Evolutionary conservation across 2,329 filamentous ascomycete genomes (phyloP), one percentile per base, ranked within the genome.

Genomic region (Nectriaceae sp.): DNA sequence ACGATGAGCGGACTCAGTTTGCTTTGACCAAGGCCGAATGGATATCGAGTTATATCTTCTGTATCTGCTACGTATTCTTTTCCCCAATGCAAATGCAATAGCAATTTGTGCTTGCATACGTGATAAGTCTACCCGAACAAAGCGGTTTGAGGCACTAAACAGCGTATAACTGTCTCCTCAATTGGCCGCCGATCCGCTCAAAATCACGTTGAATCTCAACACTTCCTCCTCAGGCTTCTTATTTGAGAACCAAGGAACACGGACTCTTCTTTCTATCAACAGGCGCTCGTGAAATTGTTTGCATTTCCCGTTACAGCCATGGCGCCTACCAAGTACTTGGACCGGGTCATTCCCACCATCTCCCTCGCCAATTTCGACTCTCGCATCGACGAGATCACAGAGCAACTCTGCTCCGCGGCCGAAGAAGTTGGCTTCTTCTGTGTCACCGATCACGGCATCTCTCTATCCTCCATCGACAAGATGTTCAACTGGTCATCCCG

Each of bases 361-460:
- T 83, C 80, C 1, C 69, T 84, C 3, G 69, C 62, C 36, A 66
- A 82, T 64, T 84, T 82, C 57, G 69, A 75, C 21, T 54, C 64
- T 4, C 76, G 80, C 42, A 74, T 80, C 56, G 73, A 79, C 48
- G 66, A 74, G 35, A 83, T 84, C 54, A 80, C 79, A 0, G 44
- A 62, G 1, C 64, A 82, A 51, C 70, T 84, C 2, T 67, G 78
- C 47, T 55, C 72, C 11, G 81, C 81, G 1, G 78, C 82, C 2
- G 79, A 84, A 54, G 77, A 77, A 6, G 75, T 77, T 44, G 81
- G 82, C n/a, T 84, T 84, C 70, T 85, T 85, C 66, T 76, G 75
- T 26, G 56, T 85, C 2, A 64, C 75, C 15, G 71, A 83, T 58
- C 82, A 84, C 52, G 78, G 75, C n/a, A 77, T 84, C 53, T 65